Evolutionary conservation across 176 grass and related monocot genomes (phyloP), one percentile per base, ranked within the genome.

Genomic region (Eragrostis nindensis): DNA sequence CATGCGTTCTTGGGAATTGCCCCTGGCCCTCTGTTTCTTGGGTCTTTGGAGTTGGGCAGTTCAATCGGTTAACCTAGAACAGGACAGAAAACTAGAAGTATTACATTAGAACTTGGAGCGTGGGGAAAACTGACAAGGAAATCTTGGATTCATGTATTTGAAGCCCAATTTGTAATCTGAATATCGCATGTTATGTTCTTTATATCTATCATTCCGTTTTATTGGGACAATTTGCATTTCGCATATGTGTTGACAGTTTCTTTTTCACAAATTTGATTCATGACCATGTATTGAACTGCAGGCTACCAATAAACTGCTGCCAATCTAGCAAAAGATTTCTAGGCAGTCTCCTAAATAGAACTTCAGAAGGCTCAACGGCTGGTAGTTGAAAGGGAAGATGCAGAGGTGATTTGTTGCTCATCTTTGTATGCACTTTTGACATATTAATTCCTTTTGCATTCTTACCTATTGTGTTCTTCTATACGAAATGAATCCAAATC

Each of bases 301-400:
- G 95, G 87, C 90, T 77, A 94, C 77, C 77, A 97, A 97, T 67
- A 97, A 97, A 87, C 95, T 39, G 95, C 94, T 78, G 95, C 95
- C 62, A 97, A 97, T 70, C 79, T 97, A 53, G 95, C 95, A 68
- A 97, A 97, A 80, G 95, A 97, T 92, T 98, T 98, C 66, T 92
- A 98, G 87, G 86, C 88, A 68, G 90, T n/a, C n/a, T 98, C 21
- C 73, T 98, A 38, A 98, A 94, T n/a, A 80, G 95, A 98, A 46
- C 94, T 98, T 62, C 95, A 98, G 80, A 98, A 89, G 83, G 85
- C 92, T 47, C 95, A 98, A 65, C 90, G 92, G 18, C 74, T 98
- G 70, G 87, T 87, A n/a, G 87, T 87, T 52, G 95, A 98, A 83
- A 92, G 92, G 79, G 95, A 98, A 85, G 88, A 92, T 90, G 92